A percentile compares a stretch with the other conserved stretches of the same genome.
phyloP scores from a whole-genome alignment of 139 green algal genomes.

The Chlorella sp. region DNA sequence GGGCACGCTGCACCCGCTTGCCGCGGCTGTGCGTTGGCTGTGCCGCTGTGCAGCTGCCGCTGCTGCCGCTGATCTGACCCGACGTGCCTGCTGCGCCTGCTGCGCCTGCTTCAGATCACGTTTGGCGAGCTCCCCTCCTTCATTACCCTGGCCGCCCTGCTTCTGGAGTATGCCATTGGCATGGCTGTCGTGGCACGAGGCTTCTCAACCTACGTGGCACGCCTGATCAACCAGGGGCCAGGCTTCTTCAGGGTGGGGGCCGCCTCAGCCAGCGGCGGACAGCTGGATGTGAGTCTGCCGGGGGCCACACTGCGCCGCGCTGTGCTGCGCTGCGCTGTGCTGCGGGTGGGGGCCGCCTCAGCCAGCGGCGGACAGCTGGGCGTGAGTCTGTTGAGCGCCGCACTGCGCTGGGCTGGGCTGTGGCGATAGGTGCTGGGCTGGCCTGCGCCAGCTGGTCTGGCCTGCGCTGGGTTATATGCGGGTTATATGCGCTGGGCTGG shows the following conservation, averaged over 20 bases:
- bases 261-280: neutral
- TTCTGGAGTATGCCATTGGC: constrained; percentile 36
- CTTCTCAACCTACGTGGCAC: constrained; percentile 32
- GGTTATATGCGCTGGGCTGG: no score
- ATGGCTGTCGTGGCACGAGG: constrained; percentile 30
- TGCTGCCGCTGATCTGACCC: no score
- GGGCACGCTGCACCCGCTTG: no score
- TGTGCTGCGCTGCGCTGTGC: neutral
- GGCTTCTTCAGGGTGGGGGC: constrained; percentile 5
- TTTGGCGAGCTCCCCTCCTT: constrained; percentile 46
- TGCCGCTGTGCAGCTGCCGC: no score
- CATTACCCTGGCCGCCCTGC: constrained; percentile 21
- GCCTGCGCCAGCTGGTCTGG: no score
- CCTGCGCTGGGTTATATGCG: no score
- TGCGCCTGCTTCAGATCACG: neutral
- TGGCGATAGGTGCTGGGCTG: neutral
- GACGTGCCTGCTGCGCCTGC: no score
- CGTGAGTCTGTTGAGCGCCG: neutral
- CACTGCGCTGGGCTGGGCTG: neutral
- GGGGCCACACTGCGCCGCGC: no score
- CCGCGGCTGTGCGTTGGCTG: no score
- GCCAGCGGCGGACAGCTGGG: neutral
- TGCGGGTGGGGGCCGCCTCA: neutral
- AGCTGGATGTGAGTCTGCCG: neutral
- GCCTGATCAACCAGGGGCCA: neutral